phyloP scores from a whole-genome alignment of 2,329 filamentous ascomycete genomes.

The Didymella arachidicola region DNA sequence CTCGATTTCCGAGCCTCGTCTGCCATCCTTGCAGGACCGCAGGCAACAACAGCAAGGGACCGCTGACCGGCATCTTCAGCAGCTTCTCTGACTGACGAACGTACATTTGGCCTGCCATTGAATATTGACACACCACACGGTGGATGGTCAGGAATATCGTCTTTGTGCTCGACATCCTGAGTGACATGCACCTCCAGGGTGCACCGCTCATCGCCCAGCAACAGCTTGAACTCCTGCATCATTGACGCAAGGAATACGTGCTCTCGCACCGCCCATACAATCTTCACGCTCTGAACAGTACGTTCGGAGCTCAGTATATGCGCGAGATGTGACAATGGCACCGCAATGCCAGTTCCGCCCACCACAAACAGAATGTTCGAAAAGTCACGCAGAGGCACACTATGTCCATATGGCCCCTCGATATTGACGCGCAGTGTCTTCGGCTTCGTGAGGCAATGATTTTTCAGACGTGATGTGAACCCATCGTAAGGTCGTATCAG shows the following conservation, averaged over 20 bases:
- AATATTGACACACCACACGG: slow-evolving; percentile 39
- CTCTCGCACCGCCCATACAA: slow-evolving; percentile 48
- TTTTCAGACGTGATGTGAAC: slow-evolving; percentile 57
- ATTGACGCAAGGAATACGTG: slow-evolving; percentile 39
- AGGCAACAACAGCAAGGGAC: slow-evolving; percentile 53
- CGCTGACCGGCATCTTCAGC: slow-evolving; percentile 41
- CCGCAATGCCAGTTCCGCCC: slow-evolving; percentile 48
- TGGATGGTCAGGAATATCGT: slow-evolving; percentile 27
- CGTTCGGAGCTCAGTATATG: slow-evolving; percentile 28
- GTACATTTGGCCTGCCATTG: slow-evolving; percentile 52
- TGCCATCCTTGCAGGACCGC: slow-evolving; percentile 57
- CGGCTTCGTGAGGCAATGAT: slow-evolving; percentile 28
- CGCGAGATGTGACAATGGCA: slow-evolving; percentile 42
- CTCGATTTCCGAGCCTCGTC: slow-evolving; percentile 55
- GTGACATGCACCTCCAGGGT: slow-evolving; percentile 40
- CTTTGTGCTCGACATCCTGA: slow-evolving; percentile 34
- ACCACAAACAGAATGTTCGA: slow-evolving; percentile 49
- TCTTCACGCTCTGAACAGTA: slow-evolving; percentile 30
- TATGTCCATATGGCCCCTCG: slow-evolving; percentile 61
- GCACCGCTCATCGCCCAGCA: slow-evolving; percentile 38
- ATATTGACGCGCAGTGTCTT: slow-evolving; percentile 53
- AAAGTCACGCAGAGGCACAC: slow-evolving; percentile 53
- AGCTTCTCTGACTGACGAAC: slow-evolving; percentile 42
- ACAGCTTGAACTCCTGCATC: slow-evolving; percentile 31
- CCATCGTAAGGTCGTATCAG: slow-evolving; percentile 61